Evolutionary conservation across 192 early-diverging fungal species (phyloP).

Genomic region (Cetraspora pellucida): DNA sequence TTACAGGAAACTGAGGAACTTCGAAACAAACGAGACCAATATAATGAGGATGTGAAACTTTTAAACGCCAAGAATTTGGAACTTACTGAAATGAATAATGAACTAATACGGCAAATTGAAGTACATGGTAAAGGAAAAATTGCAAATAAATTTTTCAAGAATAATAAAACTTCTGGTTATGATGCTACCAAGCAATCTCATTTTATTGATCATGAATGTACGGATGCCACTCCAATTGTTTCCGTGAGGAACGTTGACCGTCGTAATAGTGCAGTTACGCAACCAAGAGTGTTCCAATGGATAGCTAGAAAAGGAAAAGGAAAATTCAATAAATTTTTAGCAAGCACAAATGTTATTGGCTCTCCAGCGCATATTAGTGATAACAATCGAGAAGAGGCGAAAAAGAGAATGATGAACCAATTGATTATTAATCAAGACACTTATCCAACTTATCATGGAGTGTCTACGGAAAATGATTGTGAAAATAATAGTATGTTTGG

Average conservation of each 20-base stretch:
- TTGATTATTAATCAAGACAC: constrained; percentile 4
- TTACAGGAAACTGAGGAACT: constrained; percentile 48
- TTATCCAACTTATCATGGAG: constrained; percentile 17
- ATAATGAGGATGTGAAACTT: constrained; percentile 54
- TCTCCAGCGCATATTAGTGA: constrained; percentile 2
- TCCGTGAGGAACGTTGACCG: constrained; percentile 32
- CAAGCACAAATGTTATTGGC: constrained; percentile 40
- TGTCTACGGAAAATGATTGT: not conserved
- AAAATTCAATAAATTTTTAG: constrained; percentile 39
- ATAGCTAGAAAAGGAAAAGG: constrained; percentile 46
- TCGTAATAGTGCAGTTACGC: constrained; percentile 40
- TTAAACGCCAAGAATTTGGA: constrained; percentile 59
- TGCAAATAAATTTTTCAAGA: constrained; percentile 28
- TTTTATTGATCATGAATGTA: not conserved
- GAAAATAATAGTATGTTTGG: constrained; percentile 63
- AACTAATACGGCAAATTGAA: constrained; percentile 50
- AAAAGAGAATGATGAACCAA: not conserved
- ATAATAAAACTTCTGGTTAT: too few relatives aligned
- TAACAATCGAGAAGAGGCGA: constrained; percentile 10
- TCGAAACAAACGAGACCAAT: constrained; percentile 50
- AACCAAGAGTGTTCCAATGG: constrained; percentile 59
- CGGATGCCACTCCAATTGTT: constrained; percentile 25
- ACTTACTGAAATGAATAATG: constrained; percentile 58
- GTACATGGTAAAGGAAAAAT: constrained; percentile 31
- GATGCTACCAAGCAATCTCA: too few relatives aligned